Evolutionary conservation across 306 rosid species (phyloP), one percentile per base, ranked within the genome.

Genomic region (Begonia masoniana): DNA sequence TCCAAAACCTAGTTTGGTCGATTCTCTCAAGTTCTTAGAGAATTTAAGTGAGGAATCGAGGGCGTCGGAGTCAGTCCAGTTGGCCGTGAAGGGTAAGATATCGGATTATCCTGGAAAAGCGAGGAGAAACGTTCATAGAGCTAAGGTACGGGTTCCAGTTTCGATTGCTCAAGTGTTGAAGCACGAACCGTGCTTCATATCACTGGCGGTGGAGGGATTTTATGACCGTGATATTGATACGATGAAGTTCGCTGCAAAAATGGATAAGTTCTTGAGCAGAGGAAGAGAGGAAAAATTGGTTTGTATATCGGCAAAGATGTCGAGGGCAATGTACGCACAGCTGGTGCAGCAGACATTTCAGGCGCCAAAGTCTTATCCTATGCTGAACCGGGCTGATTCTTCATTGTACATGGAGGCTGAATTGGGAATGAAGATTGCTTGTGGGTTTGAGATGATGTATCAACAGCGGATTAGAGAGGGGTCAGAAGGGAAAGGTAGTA

Each of bases 271-370:
- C 41, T 66, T 78, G 68, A 70, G 64, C 49, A 58, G 56, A 55
- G 94, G 92, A 59, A 78, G 51, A 17, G 73, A 52, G 2, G 92
- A 86, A 54, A 84, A 83, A 42, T 23, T 91, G 74, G 84, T 81
- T 1, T 39, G 77, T 6, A 56, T 79, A n/a, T 62, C 80, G 41
- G 82, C 75, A 72, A 86, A 54, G 73, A 78, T 91, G 99, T 77
- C 99, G 9, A 91, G 91, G 72, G 94, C 96, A 13, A 91, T 91
- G 99, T 91, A 75, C 47, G 99, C 94, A 0, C 96, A 91, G 64
- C 58, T 91, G 64, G 85, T 68, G 71, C 88, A 79, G 76, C 96
- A 91, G 61, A 62, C 64, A 15, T 91, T 91, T 74, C 82, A 71
- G 64, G 96, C 96, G 54, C 96, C 99, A 0, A 91, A 75, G 60